These are phyloP conservation scores for Apiospora sp. DNA, from an alignment of 2,329 filamentous ascomycete species.

Conservation along the genomic window DNA sequence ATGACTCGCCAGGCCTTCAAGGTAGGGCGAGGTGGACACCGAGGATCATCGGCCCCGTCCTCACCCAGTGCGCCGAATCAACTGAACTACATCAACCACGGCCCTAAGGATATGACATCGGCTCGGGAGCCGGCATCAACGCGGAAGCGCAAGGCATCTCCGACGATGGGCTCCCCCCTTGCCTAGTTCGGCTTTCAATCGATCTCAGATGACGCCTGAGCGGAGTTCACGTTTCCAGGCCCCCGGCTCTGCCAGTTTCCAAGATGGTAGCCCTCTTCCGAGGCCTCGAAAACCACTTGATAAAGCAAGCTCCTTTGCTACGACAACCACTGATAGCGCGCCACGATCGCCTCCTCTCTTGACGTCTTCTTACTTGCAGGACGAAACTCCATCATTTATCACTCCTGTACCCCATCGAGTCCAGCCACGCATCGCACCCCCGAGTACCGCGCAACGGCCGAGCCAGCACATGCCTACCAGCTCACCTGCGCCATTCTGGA, in stretches of 20 bases:
- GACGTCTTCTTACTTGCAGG: slow-evolving; percentile 68
- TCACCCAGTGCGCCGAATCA: slow-evolving; percentile 65
- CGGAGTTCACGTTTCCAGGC: slow-evolving; percentile 53
- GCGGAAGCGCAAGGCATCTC: slow-evolving; percentile 64
- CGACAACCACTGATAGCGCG: slow-evolving; percentile 55
- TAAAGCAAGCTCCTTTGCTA: slow-evolving; percentile 52
- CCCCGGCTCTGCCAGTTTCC: slow-evolving; percentile 47
- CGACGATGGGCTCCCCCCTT: slow-evolving; percentile 61
- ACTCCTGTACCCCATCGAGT: slow-evolving; percentile 78
- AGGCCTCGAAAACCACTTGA: slow-evolving; percentile 59
- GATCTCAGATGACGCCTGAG: slow-evolving; percentile 65
- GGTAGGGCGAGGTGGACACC: slow-evolving; percentile 68
- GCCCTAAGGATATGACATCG: slow-evolving; percentile 60
- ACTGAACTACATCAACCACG: slow-evolving; percentile 67
- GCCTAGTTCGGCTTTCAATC: slow-evolving; percentile 56
- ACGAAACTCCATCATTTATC: slow-evolving; percentile 68
- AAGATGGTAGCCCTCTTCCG: slow-evolving; percentile 70
- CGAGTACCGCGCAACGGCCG: slow-evolving; percentile 81
- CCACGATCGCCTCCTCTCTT: slow-evolving; percentile 66
- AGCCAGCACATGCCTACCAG: slow-evolving; percentile 88
- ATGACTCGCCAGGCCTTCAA: slow-evolving; percentile 79
- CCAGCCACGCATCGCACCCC: slow-evolving; percentile 78
- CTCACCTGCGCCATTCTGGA: slow-evolving; percentile 88
- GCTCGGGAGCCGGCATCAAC: slow-evolving; percentile 58
- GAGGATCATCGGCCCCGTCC: slow-evolving; percentile 75